Base-by-base conservation (phyloP, 306 rosid species). In the Quercus wislizeni region DNA sequence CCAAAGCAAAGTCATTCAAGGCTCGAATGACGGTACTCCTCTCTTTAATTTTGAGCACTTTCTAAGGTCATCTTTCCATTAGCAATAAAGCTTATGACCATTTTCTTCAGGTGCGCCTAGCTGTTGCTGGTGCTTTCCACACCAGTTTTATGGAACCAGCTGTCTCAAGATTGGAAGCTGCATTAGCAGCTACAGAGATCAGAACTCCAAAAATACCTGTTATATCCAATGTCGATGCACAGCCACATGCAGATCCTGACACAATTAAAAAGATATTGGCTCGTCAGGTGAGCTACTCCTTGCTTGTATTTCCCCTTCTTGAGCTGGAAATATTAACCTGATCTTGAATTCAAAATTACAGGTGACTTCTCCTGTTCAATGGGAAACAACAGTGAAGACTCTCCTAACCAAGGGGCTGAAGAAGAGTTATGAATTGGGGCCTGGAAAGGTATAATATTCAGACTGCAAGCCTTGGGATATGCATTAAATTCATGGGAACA, bases 101-200 rank as follows among this genome's bases (percentile, higher is more conserved):
- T 19, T 14, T 17, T 73, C 33, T 76, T 80, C 91, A 96, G 99
- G 98, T 96, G 35, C 96, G 98, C 51, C 83, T 96, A 71, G 98
- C 99, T 82, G 99, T 96, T 81, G 97, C 98, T 5, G 99, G 98
- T 14, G 99, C 99, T 69, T 93, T 91, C 87, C 98, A 96, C 87
- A 96, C 99, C 76, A 80, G 89, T 52, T 96, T 90, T 79, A 96
- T 96, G 99, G 94, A 96, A 64, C 99, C 99, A 11, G 98, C 99
- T 56, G 94, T 96, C 68, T 93, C 97, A 74, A 91, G 97, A 90
- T 79, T 96, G 88, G 99, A 96, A 86, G 94, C 98, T 35, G 97
- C 93, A 69, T 84, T 96, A 85, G 96, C 89, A 14, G 87, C 92
- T 63, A 93, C 98, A 15, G 93, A 88, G 73, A 90, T 93, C 55